phyloP scores from a whole-genome alignment of 805 yeast genomes.

The Metschnikowia orientalis region DNA sequence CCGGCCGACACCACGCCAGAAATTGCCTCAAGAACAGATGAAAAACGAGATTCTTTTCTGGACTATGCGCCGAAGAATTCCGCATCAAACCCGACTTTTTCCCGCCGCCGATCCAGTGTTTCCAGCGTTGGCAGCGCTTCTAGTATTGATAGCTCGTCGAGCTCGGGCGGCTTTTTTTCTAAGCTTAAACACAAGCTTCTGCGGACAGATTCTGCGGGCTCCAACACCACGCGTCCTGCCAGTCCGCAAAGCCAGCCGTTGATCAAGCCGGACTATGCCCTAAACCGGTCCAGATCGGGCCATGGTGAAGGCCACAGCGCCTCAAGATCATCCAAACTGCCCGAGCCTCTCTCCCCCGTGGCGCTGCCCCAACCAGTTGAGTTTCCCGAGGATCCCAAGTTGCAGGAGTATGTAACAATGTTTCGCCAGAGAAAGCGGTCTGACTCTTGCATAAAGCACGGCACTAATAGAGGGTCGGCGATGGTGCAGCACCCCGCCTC shows the following conservation, averaged over 20 bases:
- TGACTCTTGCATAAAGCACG: conserved; percentile 8
- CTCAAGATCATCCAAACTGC: conserved; percentile 4
- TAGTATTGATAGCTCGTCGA: conserved; percentile 13
- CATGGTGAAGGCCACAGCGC: conserved; percentile 5
- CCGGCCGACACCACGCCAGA: conserved; percentile 4
- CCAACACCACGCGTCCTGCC: not conserved
- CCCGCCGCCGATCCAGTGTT: conserved; percentile 19
- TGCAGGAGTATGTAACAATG: conserved; percentile 35
- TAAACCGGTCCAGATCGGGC: conserved; percentile 1
- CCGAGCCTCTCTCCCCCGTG: conserved; percentile 1
- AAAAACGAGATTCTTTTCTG: conserved; percentile 1
- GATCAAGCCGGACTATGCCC: conserved; percentile 2
- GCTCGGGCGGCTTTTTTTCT: conserved; percentile 28
- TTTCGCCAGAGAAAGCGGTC: conserved; percentile 23
- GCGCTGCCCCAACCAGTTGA: not conserved
- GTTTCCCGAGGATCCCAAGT: conserved; percentile 25
- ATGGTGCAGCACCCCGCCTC: conserved; percentile 1
- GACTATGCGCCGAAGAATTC: conserved; percentile 2
- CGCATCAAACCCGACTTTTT: not conserved
- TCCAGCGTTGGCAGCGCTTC: conserved; percentile 18
- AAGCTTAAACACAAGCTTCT: conserved; percentile 33
- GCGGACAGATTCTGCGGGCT: conserved; percentile 11
- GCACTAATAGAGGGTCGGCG: not conserved
- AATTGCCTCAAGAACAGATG: too few relatives aligned
- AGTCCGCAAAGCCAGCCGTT: not conserved